Evolutionary conservation across 345 rosid genomes (phyloP).

Genomic region (Brassica rapa): DNA sequence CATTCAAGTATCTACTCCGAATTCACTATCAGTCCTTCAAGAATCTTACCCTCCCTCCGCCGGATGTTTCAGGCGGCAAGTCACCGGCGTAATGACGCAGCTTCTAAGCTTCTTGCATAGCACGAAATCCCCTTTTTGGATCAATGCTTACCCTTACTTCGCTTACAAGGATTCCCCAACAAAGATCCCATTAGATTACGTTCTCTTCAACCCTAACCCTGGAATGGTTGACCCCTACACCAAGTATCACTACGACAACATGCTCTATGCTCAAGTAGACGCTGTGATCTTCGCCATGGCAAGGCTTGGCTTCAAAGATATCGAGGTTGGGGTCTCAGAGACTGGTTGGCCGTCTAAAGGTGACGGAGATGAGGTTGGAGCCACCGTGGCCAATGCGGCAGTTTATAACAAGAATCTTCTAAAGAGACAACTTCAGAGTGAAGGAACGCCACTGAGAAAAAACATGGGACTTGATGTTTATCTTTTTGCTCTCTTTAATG

Average conservation of each 20-base stretch:
- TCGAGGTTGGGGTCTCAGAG: slow-evolving; percentile 81
- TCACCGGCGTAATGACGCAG: slow-evolving; percentile 56
- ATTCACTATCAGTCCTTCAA: slow-evolving; percentile 66
- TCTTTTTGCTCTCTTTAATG: slow-evolving; percentile 88
- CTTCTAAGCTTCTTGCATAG: slow-evolving; percentile 51
- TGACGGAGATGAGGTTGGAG: slow-evolving; percentile 70
- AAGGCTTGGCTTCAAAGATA: slow-evolving; percentile 59
- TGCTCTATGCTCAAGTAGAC: slow-evolving; percentile 93
- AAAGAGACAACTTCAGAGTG: slow-evolving; percentile 61
- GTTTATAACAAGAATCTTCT: slow-evolving; percentile 65
- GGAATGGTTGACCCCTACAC: slow-evolving; percentile 87
- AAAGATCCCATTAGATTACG: slow-evolving; percentile 69
- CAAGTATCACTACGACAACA: slow-evolving; percentile 75
- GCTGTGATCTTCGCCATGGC: slow-evolving; percentile 74
- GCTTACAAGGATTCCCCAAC: slow-evolving; percentile 42
- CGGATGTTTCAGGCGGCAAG: slow-evolving; percentile 65
- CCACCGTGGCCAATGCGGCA: slow-evolving; percentile 72
- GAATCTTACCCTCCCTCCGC: slow-evolving; percentile 93
- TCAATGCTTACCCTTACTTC: not conserved
- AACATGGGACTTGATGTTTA: slow-evolving; percentile 65
- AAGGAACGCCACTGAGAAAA: slow-evolving; percentile 89
- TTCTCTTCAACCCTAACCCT: slow-evolving; percentile 70
- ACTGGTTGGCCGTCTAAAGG: slow-evolving; percentile 99
- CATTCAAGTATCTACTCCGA: slow-evolving; percentile 76
- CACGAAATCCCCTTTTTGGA: not conserved